A percentile compares a stretch with the other conserved stretches of the same genome.
These are phyloP conservation scores for Dioszegia hungarica DNA, from an alignment of 768 basidiomycete genomes.

Conservation along the genomic window DNA sequence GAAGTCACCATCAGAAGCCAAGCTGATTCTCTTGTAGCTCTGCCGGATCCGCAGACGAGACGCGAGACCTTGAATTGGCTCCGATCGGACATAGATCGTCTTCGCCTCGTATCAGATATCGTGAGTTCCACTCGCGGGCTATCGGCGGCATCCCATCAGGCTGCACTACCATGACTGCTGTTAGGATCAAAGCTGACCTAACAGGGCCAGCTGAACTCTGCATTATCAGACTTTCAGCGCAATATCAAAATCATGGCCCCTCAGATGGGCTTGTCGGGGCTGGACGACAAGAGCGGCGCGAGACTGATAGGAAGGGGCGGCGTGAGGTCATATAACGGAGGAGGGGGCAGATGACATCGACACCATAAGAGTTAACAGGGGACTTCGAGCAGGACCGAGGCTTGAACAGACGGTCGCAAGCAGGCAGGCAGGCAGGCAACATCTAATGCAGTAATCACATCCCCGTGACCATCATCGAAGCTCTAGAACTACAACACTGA, in stretches of 20 bases:
- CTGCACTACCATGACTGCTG: neutral
- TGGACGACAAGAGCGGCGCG: slow-evolving; percentile 15
- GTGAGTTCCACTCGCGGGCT: slow-evolving; percentile 31
- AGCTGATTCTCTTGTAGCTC: slow-evolving; percentile 19
- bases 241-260: slow-evolving; percentile 40
- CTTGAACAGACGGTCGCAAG: too few relatives aligned
- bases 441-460: too few relatives aligned
- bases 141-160: too few relatives aligned
- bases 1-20: too few relatives aligned
- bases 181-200: neutral
- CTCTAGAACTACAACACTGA: too few relatives aligned
- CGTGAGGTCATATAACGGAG: neutral
- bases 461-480: too few relatives aligned
- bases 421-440: too few relatives aligned
- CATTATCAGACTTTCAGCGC: slow-evolving; percentile 39
- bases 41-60: slow-evolving; percentile 39
- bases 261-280: slow-evolving; percentile 30
- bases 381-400: too few relatives aligned
- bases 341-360: neutral
- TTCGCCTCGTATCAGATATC: slow-evolving; percentile 31
- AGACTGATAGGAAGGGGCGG: slow-evolving; percentile 28
- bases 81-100: slow-evolving; percentile 39
- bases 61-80: slow-evolving; percentile 46
- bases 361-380: neutral
- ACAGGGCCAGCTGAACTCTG: slow-evolving; percentile 29